Conservation (phyloP, 495 filamentous ascomycete species). For the Aspergillus panamensis region DNA sequence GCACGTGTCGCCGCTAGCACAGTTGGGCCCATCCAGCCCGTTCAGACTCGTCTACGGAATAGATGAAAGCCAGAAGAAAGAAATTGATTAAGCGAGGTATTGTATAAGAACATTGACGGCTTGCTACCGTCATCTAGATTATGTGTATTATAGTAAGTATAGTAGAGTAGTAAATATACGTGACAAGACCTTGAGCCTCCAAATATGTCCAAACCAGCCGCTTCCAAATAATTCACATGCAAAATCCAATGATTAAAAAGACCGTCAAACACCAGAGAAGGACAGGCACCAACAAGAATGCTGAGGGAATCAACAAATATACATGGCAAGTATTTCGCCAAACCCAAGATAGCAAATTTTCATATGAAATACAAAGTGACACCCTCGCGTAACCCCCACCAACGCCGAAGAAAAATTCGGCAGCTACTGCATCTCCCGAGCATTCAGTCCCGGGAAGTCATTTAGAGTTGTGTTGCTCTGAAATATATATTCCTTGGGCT, state of each 20-base stretch:
- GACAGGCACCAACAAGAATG: conserved; percentile 19
- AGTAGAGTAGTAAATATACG: conserved; percentile 21
- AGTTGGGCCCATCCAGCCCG: not conserved
- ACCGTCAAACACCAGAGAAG: conserved; percentile 10
- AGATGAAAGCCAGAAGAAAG: not conserved
- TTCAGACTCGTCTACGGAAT: not conserved
- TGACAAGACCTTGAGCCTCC: conserved; percentile 16
- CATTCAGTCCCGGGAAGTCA: conserved; percentile 27
- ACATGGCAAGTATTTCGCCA: conserved; percentile 9
- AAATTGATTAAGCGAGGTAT: not conserved
- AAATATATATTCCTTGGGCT: conserved; percentile 45
- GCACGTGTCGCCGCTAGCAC: conserved; percentile 10
- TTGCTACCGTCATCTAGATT: conserved; percentile 11
- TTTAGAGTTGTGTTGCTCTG: conserved; percentile 41
- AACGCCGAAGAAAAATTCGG: conserved; percentile 2
- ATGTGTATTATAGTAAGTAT: conserved; percentile 25
- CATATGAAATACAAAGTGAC: not conserved
- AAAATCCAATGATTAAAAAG: conserved; percentile 10
- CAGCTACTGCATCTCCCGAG: not conserved
- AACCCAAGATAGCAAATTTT: not conserved
- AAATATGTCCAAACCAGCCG: conserved; percentile 22
- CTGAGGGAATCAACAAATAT: conserved; percentile 16
- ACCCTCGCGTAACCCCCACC: no score
- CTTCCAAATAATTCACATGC: conserved; percentile 21
- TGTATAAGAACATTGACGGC: not conserved